Base-by-base conservation (phyloP, 371 early-diverging fungal genomes). In the Mortierella sp. region DNA sequence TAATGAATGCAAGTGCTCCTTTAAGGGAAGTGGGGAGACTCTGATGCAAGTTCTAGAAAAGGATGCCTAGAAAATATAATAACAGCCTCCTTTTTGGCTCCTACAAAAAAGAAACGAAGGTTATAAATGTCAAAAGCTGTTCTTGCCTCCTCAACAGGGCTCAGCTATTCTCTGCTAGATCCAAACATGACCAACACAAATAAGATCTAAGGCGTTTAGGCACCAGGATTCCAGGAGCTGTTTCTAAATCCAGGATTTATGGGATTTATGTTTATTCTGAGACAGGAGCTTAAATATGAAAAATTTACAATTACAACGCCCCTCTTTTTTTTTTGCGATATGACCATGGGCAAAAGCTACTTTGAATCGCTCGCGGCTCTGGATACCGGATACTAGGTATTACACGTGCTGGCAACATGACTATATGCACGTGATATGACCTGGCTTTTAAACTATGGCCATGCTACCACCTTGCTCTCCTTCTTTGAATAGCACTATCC, bases 401-500 rank as follows among this genome's bases (percentile, higher is more conserved):
- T n/a, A n/a, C n/a, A n/a, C n/a, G n/a, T n/a, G n/a, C n/a, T n/a
- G n/a, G n/a, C n/a, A n/a, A n/a, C n/a, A n/a, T n/a, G n/a, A n/a
- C n/a, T n/a, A n/a, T n/a, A n/a, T n/a, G n/a, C n/a, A n/a, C n/a
- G n/a, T n/a, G n/a, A n/a, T n/a, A n/a, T n/a, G n/a, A n/a, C n/a
- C n/a, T n/a, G n/a, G n/a, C n/a, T n/a, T n/a, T n/a, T n/a, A n/a
- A n/a, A n/a, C n/a, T n/a, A n/a, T n/a, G n/a, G n/a, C n/a, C n/a
- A n/a, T n/a, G n/a, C n/a, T n/a, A n/a, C n/a, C 35, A 72, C 39
- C 60, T 54, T 52, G 68, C 57, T 32, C 68, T 62, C 24, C 77
- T 66, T 39, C 77, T 18, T 30, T 67, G 77, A 58, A 70, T 47
- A 49, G 37, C 63, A 32, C 26, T 59, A 24, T 58, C 77, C 69